Percentiles rank a stretch among this genome's conserved stretches.
phyloP scores from a whole-genome alignment of 306 rosid species.

The Inga leiocalycina region DNA sequence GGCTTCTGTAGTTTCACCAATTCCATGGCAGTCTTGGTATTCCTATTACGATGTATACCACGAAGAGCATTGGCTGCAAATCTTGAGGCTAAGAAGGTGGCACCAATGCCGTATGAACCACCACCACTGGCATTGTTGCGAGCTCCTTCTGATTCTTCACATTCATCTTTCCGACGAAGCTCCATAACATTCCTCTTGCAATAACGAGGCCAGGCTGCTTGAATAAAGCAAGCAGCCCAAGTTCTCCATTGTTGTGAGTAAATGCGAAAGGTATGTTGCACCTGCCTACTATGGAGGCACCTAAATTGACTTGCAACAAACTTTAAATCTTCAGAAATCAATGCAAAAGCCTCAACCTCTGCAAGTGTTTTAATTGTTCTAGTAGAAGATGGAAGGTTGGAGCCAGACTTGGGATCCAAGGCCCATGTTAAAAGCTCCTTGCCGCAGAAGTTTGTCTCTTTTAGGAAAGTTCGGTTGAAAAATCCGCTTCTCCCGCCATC shows the following conservation, averaged over 20 bases:
- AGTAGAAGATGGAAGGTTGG: constrained; percentile 93
- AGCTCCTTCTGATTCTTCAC: constrained; percentile 53
- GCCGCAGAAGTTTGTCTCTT: constrained; percentile 94
- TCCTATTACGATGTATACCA: constrained; percentile 81
- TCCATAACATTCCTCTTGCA: constrained; percentile 80
- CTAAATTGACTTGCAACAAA: constrained; percentile 97
- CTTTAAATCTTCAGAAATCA: constrained; percentile 86
- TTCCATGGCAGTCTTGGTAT: constrained; percentile 82
- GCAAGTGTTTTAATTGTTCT: constrained; percentile 83
- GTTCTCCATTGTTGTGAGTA: constrained; percentile 99
- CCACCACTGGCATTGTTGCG: constrained; percentile 52
- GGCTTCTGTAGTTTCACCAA: constrained; percentile 91
- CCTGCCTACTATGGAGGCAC: constrained; percentile 98
- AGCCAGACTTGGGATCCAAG: constrained; percentile 90
- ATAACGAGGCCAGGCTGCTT: constrained; percentile 98
- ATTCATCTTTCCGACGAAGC: constrained; percentile 81
- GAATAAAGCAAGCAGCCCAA: constrained; percentile 99
- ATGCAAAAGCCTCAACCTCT: constrained; percentile 95
- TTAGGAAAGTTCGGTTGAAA: constrained; percentile 80
- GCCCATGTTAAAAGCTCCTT: constrained; percentile 99
- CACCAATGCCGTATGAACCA: constrained; percentile 79
- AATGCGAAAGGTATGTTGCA: constrained; percentile 97
- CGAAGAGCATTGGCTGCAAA: constrained; percentile 95
- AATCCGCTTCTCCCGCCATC: constrained; percentile 98
- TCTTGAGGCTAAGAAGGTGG: constrained; percentile 84